A percentile compares a stretch with the other conserved stretches of the same genome.
phyloP scores from a whole-genome alignment of 1,139 yeast species.

The Yamadazyma membranifaciens region DNA sequence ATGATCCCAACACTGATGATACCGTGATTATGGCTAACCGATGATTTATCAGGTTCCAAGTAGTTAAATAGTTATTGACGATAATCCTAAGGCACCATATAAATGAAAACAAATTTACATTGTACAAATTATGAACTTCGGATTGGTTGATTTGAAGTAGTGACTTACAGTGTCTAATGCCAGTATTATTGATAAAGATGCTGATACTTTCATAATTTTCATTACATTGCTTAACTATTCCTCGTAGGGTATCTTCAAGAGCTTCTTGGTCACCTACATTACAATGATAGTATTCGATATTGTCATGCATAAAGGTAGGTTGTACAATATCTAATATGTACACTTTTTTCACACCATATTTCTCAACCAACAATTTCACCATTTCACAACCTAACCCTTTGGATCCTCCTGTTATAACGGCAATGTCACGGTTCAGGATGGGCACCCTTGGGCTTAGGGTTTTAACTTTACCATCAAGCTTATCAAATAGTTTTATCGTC shows the following conservation, averaged over 20 bases:
- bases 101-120: slow-evolving; percentile 59
- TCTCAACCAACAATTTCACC: slow-evolving; percentile 28
- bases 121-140: slow-evolving; percentile 38
- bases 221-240: slow-evolving; percentile 29
- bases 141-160: slow-evolving; percentile 34
- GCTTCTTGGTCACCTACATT: slow-evolving; percentile 45
- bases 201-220: slow-evolving; percentile 36
- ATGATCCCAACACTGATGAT: slow-evolving; percentile 67
- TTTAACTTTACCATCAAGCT: slow-evolving; percentile 4
- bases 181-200: slow-evolving; percentile 74
- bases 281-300: slow-evolving; percentile 39
- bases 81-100: slow-evolving; percentile 24
- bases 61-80: background rate
- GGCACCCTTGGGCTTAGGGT: background rate
- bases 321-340: slow-evolving; percentile 46
- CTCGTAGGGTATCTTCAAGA: slow-evolving; percentile 21
- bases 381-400: slow-evolving; percentile 57
- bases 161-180: slow-evolving; percentile 52
- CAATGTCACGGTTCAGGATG: slow-evolving; percentile 26
- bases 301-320: slow-evolving; percentile 21
- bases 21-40: slow-evolving; percentile 58
- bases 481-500: background rate
- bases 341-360: slow-evolving; percentile 33
- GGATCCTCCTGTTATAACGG: slow-evolving; percentile 66
- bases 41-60: slow-evolving; percentile 1